These are phyloP conservation scores for Penicillium sp. DNA, from an alignment of 2,329 filamentous ascomycete genomes.

Conservation along the genomic window DNA sequence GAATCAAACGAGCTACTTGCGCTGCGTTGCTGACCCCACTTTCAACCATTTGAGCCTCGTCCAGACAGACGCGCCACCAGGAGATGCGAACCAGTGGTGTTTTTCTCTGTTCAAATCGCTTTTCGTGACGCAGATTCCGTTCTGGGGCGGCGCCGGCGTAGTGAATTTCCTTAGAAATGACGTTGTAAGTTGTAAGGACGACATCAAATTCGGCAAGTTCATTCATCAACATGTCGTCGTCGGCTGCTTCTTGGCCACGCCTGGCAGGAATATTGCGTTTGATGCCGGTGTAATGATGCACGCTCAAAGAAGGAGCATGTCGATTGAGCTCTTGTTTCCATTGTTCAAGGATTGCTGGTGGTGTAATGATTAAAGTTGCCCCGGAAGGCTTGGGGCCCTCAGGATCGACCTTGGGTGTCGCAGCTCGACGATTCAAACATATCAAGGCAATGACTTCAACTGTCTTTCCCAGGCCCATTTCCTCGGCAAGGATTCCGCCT, in stretches of 20 bases:
- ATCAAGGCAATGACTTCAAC: constrained; percentile 52
- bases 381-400: constrained; percentile 43
- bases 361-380: constrained; percentile 65
- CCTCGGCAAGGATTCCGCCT: constrained; percentile 52
- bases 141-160: constrained; percentile 70
- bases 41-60: constrained; percentile 85
- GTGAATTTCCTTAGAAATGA: constrained; percentile 79
- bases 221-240: constrained; percentile 47
- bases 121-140: constrained; percentile 65
- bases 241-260: constrained; percentile 29
- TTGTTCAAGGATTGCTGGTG: constrained; percentile 61
- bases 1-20: constrained; percentile 74
- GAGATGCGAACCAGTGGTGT: constrained; percentile 78
- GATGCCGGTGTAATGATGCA: constrained; percentile 61
- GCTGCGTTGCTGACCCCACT: constrained; percentile 83
- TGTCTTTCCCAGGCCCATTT: constrained; percentile 55
- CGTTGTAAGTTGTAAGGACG: constrained; percentile 64
- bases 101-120: constrained; percentile 65
- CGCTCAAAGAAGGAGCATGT: constrained; percentile 59
- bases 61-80: constrained; percentile 81
- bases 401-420: constrained; percentile 19
- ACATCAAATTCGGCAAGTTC: constrained; percentile 55
- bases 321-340: constrained; percentile 62
- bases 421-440: constrained; percentile 38
- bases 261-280: constrained; percentile 19